Evolutionary conservation across 805 yeast species (phyloP), one percentile per base, ranked within the genome.

Genomic region (Zygosaccharomyces gambellarensis): DNA sequence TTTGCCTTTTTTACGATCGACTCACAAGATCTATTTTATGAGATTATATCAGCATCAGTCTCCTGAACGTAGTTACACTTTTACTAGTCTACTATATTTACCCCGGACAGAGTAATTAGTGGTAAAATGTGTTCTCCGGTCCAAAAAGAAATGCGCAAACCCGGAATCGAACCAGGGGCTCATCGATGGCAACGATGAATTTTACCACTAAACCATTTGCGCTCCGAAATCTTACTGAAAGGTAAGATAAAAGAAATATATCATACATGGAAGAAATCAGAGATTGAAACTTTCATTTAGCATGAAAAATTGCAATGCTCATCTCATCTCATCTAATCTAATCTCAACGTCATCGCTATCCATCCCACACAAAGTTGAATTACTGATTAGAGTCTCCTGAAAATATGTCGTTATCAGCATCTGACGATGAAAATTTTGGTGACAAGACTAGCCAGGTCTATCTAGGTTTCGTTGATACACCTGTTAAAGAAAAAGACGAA

Each of bases 401-500:
- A 25, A 9, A 6, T 14, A 42, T 42, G 45, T 42, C 45, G 23
- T 11, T 53, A 10, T 43, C 51, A 6, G 45, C 43, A 12, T 62
- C 67, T 1, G 66, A 60, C 28, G 67, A 63, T 2, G 58, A 56
- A 11, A 25, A 48, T 3, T 55, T 53, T 25, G 36, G 54, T 14
- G 36, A 55, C 9, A 56, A 55, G 21, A 41, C 56, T 43, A 59
- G 48, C 62, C 76, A 71, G 1, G 81, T 82, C 0, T 74, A 68
- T 46, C 67, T 87, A 19, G 95, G 92, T 0, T 82, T 75, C 59
- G 79, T 82, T 9, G 94, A 86, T 59, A 75, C 78, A 1, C 76
- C 80, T n/a, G 75, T 77, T 27, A 72, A 76, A 5, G 74, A 71
- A 12, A 63, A 59, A 6, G 77, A 73, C 3, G 80, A 75, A 31